Percentiles rank a stretch among this genome's conserved stretches.
phyloP scores from a whole-genome alignment of 768 basidiomycete species.

The Boletus sp. region DNA sequence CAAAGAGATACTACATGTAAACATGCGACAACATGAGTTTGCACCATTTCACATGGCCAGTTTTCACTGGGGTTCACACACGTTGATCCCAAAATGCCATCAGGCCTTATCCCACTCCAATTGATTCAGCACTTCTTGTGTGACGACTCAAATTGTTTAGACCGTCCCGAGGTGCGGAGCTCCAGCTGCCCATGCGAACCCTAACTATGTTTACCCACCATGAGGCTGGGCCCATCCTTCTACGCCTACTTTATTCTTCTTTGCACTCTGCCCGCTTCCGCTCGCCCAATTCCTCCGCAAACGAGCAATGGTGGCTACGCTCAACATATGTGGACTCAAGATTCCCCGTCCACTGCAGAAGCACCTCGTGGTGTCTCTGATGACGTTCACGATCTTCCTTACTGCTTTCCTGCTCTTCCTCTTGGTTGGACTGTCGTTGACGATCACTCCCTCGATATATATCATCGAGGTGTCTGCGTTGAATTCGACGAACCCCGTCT shows the following conservation, averaged over 20 bases:
- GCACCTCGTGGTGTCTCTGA: constrained; percentile 46
- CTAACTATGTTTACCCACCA: not conserved
- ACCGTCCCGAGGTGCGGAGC: not conserved
- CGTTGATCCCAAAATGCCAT: not conserved
- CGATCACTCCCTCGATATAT: constrained; percentile 70
- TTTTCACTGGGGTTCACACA: no score
- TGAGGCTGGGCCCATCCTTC: not conserved
- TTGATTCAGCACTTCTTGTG: not conserved
- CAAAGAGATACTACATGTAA: no score
- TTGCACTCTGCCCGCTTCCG: not conserved
- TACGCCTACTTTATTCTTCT: not conserved
- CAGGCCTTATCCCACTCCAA: not conserved
- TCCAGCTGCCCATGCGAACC: not conserved
- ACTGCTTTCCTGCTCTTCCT: constrained; percentile 69
- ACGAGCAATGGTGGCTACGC: constrained; percentile 13
- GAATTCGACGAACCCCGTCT: constrained; percentile 33
- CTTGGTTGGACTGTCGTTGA: constrained; percentile 69
- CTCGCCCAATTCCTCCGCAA: not conserved
- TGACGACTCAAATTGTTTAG: constrained; percentile 1
- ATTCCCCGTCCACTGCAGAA: constrained; percentile 37
- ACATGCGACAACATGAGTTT: no score
- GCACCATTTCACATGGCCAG: no score
- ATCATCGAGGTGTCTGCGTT: constrained; percentile 45
- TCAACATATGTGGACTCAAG: constrained; percentile 18
- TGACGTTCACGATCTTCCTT: constrained; percentile 50